Conservation (phyloP, 129 eudicot genomes). For the Helianthus tuberosus region DNA sequence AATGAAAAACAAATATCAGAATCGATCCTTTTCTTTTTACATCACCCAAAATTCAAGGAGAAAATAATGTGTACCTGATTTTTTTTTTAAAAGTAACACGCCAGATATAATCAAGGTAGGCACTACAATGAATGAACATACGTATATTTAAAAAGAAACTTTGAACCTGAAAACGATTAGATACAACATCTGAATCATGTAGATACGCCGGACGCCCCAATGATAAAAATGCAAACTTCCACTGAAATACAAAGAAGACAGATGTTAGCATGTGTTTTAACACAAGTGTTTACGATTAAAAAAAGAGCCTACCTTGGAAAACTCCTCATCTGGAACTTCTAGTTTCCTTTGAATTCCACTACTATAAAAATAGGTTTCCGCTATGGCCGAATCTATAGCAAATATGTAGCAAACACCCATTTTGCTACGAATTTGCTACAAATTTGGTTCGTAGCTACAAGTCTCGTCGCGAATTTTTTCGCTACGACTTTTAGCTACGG, state of each 20-base stretch:
- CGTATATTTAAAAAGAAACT: neutral
- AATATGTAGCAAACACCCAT: neutral
- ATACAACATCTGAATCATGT: slow-evolving; percentile 56
- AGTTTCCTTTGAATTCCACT: slow-evolving; percentile 44
- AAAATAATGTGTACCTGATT: slow-evolving; percentile 62
- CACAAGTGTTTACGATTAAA: neutral
- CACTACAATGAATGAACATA: neutral
- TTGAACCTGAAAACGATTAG: slow-evolving; percentile 62
- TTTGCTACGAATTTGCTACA: neutral
- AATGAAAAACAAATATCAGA: slow-evolving; percentile 1
- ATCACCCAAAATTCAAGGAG: slow-evolving; percentile 10
- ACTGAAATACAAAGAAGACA: slow-evolving; percentile 36
- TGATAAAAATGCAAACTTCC: slow-evolving; percentile 59
- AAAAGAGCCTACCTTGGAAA: slow-evolving; percentile 55
- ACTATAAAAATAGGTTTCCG: no score
- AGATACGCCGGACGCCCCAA: slow-evolving; percentile 55
- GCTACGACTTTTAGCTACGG: no score
- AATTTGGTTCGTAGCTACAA: no score
- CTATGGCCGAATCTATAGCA: no score
- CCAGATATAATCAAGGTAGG: neutral
- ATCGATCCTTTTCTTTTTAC: neutral
- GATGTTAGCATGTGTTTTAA: neutral
- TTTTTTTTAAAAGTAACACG: slow-evolving; percentile 49
- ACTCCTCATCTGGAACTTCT: slow-evolving; percentile 62
- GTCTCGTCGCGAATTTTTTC: no score